These are phyloP conservation scores for Beauveria australis DNA, from an alignment of 2,329 filamentous ascomycete genomes.

Conservation along the genomic window DNA sequence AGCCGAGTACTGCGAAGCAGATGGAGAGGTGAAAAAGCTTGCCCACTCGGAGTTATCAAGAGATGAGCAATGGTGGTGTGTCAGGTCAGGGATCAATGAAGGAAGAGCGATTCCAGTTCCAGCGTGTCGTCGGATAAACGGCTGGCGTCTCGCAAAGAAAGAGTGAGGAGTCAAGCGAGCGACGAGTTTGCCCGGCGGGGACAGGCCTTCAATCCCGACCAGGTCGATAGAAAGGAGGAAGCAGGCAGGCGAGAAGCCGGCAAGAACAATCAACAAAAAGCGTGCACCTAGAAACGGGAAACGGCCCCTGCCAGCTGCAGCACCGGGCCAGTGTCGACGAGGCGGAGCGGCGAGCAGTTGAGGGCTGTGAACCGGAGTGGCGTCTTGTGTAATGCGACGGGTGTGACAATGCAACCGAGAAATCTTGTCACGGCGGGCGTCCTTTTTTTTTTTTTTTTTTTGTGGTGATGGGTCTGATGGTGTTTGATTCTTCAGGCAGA, in stretches of 20 bases:
- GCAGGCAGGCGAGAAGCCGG: background rate
- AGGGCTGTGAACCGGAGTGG: background rate
- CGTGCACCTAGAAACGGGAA: background rate
- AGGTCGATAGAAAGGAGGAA: too few relatives aligned
- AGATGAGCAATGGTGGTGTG: background rate
- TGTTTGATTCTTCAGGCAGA: background rate
- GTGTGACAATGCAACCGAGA: background rate
- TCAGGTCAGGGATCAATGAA: background rate
- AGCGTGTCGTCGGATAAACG: background rate
- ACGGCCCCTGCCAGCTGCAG: slow-evolving; percentile 13
- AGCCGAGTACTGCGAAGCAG: background rate
- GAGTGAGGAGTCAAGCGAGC: slow-evolving; percentile 3
- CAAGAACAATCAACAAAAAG: slow-evolving; percentile 1
- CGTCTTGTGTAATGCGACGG: slow-evolving; percentile 6
- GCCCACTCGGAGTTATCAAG: background rate
- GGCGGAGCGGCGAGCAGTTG: background rate
- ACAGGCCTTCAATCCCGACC: background rate
- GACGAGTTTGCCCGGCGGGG: background rate
- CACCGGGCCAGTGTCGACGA: background rate
- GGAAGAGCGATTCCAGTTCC: background rate
- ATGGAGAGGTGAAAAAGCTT: background rate
- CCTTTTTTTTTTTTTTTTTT: background rate
- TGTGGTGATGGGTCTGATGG: background rate
- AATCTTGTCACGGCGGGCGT: background rate
- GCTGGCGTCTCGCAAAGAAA: background rate